phyloP scores from a whole-genome alignment of 2,329 filamentous ascomycete genomes.

The Biscogniauxia sp. region DNA sequence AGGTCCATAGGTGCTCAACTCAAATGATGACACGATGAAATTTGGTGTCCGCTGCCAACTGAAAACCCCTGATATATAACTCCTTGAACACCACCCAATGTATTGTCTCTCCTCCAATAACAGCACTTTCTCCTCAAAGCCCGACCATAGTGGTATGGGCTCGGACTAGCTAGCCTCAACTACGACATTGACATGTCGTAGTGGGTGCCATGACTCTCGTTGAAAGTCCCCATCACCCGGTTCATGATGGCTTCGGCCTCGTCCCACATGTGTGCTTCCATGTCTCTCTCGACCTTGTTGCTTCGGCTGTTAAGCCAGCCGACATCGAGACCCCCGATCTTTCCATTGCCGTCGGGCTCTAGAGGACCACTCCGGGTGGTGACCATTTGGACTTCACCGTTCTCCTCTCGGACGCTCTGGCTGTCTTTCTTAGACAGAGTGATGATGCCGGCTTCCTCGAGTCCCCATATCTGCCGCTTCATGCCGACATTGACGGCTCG shows the following conservation, averaged over 20 bases:
- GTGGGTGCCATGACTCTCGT: constrained; percentile 2
- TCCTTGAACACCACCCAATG: constrained; percentile 18
- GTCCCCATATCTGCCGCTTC: constrained; percentile 71
- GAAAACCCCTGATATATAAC: constrained; percentile 2
- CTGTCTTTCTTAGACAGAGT: constrained; percentile 38
- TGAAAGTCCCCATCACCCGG: constrained; percentile 12
- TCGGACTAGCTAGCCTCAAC: background rate
- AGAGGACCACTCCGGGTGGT: constrained; percentile 37
- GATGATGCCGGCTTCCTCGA: constrained; percentile 80
- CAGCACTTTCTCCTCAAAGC: background rate
- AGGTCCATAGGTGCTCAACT: too few species aligned
- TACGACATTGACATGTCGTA: background rate
- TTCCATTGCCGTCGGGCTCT: constrained; percentile 54
- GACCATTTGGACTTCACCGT: constrained; percentile 22
- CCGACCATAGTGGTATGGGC: too few species aligned
- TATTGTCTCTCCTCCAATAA: background rate
- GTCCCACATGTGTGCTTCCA: constrained; percentile 77
- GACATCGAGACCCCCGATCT: constrained; percentile 68
- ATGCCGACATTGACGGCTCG: constrained; percentile 73
- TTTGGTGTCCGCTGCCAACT: background rate
- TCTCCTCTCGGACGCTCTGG: constrained; percentile 20
- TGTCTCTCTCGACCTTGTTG: constrained; percentile 76
- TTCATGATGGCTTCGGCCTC: constrained; percentile 24
- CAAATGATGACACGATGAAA: too few species aligned
- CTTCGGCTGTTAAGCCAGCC: constrained; percentile 88